These are phyloP conservation scores for Schoenoplectus triqueter DNA, from an alignment of 202 grass and related monocot genomes.

Conservation along the genomic window DNA sequence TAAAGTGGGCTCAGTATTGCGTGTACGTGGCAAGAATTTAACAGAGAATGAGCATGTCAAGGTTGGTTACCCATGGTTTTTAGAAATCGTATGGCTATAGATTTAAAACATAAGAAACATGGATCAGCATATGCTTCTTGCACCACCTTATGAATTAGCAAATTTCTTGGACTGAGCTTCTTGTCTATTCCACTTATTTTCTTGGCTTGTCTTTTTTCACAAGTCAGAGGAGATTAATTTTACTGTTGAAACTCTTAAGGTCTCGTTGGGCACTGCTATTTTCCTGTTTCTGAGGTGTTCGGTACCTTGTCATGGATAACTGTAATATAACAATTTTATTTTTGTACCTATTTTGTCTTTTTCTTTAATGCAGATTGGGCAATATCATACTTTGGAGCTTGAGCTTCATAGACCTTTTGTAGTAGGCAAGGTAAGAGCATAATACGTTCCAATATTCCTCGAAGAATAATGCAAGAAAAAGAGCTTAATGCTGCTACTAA, in stretches of 20 bases:
- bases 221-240: neutral
- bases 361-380: slow-evolving; percentile 53
- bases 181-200: neutral
- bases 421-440: slow-evolving; percentile 68
- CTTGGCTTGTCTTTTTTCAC: neutral
- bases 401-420: slow-evolving; percentile 77
- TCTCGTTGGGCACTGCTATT: neutral
- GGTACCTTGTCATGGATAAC: neutral
- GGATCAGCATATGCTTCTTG: neutral
- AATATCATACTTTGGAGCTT: slow-evolving; percentile 91
- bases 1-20: slow-evolving; percentile 79
- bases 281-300: neutral
- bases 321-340: neutral
- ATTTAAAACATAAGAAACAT: neutral
- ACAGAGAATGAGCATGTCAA: slow-evolving; percentile 86
- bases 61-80: slow-evolving; percentile 45
- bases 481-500: neutral
- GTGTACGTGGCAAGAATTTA: slow-evolving; percentile 86
- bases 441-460: slow-evolving; percentile 21
- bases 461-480: neutral
- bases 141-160: neutral
- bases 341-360: neutral
- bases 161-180: neutral
- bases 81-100: neutral
- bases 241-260: neutral